A percentile compares a stretch with the other conserved stretches of the same genome.
Conservation (phyloP, 2,329 filamentous ascomycete genomes). For the Alternaria sp. region DNA sequence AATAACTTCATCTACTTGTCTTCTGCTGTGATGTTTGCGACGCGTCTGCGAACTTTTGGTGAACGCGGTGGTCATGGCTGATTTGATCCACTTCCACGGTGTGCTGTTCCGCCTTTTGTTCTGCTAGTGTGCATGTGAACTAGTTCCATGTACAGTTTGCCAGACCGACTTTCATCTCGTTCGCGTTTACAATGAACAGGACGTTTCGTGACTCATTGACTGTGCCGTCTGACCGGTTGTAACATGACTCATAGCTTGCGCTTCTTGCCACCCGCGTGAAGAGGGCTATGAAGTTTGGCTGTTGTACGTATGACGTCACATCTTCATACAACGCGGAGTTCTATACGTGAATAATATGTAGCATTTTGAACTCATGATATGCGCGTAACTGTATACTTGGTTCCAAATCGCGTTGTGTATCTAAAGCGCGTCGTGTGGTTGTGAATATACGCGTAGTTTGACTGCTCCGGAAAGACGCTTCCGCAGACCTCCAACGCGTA, state of each 20-base stretch:
- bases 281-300: neutral
- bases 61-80: neutral
- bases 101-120: neutral
- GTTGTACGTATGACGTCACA: neutral
- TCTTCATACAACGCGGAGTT: neutral
- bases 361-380: no score
- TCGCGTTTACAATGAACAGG: neutral
- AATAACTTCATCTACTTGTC: conserved; percentile 20
- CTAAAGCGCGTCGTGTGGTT: neutral
- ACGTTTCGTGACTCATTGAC: neutral
- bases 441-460: neutral
- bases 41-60: neutral
- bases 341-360: rapidly evolving
- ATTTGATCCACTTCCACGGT: neutral
- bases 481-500: neutral
- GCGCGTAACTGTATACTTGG: rapidly evolving
- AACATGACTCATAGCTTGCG: neutral
- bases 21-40: conserved; percentile 11
- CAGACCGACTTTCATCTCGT: neutral
- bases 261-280: neutral
- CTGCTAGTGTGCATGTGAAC: neutral
- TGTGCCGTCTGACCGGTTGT: neutral
- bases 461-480: neutral
- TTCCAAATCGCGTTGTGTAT: no score
- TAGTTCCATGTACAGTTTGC: neutral